These are phyloP conservation scores for Erythrobasidium hasegawianum DNA, from an alignment of 1,284 basidiomycete genomes.

Conservation along the genomic window DNA sequence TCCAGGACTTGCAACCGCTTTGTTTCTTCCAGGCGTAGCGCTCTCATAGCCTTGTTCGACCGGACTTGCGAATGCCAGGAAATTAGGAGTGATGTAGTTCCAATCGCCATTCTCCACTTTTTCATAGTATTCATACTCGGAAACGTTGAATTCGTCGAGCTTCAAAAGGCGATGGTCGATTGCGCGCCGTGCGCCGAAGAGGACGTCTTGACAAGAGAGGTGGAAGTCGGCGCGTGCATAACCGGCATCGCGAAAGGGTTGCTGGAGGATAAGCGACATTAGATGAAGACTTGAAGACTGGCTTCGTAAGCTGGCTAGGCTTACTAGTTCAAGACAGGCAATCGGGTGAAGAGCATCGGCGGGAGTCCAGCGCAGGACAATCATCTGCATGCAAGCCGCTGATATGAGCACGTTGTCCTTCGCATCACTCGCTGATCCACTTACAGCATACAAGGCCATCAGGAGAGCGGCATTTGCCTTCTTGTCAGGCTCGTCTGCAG, in stretches of 20 bases:
- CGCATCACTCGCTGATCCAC: conserved; percentile 46
- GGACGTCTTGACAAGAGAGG: conserved; percentile 69
- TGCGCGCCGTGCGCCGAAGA: conserved; percentile 94
- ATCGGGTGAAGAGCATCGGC: conserved; percentile 93
- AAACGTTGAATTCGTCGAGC: conserved; percentile 75
- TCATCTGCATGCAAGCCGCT: conserved; percentile 61
- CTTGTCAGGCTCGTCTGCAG: conserved; percentile 72
- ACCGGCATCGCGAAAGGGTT: conserved; percentile 90
- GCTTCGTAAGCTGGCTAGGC: conserved; percentile 36
- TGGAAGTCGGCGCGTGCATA: conserved; percentile 88
- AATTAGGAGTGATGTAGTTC: conserved; percentile 58
- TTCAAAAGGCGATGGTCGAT: conserved; percentile 83
- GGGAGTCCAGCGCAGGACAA: conserved; percentile 83
- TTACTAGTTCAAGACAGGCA: conserved; percentile 56
- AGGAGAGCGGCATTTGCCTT: conserved; percentile 93
- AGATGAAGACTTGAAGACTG: background rate
- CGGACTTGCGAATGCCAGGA: conserved; percentile 88
- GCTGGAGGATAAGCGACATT: conserved; percentile 56
- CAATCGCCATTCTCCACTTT: conserved; percentile 92
- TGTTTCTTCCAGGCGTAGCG: conserved; percentile 5
- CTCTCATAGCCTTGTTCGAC: conserved; percentile 58
- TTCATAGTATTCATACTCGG: conserved; percentile 90
- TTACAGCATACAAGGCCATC: conserved; percentile 81
- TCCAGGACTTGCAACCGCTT: conserved; percentile 52
- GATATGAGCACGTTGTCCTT: background rate